Conservation (phyloP, 2,329 filamentous ascomycete genomes). For the Xylaria hypoxylon region DNA sequence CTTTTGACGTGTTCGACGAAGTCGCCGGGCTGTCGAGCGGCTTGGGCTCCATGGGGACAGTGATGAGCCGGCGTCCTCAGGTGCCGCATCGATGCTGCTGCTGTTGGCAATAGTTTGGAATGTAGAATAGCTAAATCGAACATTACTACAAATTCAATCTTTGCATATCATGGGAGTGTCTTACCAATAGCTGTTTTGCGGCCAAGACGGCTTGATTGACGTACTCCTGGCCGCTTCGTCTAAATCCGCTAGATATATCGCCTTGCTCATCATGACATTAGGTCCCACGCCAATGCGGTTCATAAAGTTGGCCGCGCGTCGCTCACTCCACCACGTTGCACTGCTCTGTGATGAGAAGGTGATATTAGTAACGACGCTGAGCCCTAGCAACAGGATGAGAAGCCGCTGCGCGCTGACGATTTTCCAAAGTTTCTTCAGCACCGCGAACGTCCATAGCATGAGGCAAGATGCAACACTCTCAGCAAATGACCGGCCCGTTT, state of each 20-base stretch:
- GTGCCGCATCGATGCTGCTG: constrained; percentile 68
- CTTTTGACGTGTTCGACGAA: constrained; percentile 83
- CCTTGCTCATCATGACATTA: constrained; percentile 83
- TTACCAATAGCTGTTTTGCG: constrained; percentile 64
- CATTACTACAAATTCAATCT: constrained; percentile 22
- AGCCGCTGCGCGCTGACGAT: constrained; percentile 79
- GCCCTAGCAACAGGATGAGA: constrained; percentile 74
- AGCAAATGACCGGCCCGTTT: constrained; percentile 77
- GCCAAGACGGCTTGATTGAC: constrained; percentile 52
- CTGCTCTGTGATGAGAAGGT: constrained; percentile 79
- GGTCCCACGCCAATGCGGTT: constrained; percentile 80
- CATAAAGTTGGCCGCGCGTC: constrained; percentile 85
- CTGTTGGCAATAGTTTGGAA: constrained; percentile 70
- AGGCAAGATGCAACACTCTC: constrained; percentile 81
- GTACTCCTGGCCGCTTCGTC: constrained; percentile 67
- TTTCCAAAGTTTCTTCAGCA: constrained; percentile 72
- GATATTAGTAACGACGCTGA: constrained; percentile 79
- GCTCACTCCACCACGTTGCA: constrained; percentile 86
- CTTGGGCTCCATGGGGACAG: constrained; percentile 60
- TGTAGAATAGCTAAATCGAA: constrained; percentile 64
- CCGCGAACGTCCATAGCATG: constrained; percentile 80
- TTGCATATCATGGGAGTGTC: constrained; percentile 36
- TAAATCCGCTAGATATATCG: constrained; percentile 85
- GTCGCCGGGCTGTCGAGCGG: constrained; percentile 68
- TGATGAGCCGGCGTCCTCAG: constrained; percentile 62